These are phyloP conservation scores for Calamus simplicifolius DNA, from an alignment of 176 grass and related monocot species.

Conservation along the genomic window DNA sequence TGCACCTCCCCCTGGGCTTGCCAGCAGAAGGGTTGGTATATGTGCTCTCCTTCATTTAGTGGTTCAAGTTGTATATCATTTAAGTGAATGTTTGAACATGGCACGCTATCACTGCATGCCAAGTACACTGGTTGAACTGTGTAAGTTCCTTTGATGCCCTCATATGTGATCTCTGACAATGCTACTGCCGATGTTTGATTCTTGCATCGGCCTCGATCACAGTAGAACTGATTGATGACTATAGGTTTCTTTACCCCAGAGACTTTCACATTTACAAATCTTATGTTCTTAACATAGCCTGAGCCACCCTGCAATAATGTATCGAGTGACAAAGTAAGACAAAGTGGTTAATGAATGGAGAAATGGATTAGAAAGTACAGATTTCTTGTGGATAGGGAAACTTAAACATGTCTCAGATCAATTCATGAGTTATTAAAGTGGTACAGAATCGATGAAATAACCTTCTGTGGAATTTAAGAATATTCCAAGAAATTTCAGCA, in stretches of 20 bases:
- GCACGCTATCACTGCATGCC: constrained; percentile 53
- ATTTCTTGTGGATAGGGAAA: neutral
- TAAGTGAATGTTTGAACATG: constrained; percentile 36
- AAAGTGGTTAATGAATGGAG: too few relatives aligned
- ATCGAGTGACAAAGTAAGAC: neutral
- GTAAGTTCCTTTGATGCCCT: constrained; percentile 45
- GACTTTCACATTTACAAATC: constrained; percentile 34
- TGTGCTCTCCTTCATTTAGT: neutral
- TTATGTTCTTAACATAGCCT: constrained; percentile 36
- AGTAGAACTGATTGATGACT: constrained; percentile 69
- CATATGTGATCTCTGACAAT: constrained; percentile 39
- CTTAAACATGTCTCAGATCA: too few relatives aligned
- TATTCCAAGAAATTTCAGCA: too few relatives aligned
- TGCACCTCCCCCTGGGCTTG: constrained; percentile 34
- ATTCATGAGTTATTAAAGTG: too few relatives aligned
- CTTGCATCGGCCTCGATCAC: constrained; percentile 32
- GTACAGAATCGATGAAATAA: too few relatives aligned
- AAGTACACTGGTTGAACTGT: constrained; percentile 41
- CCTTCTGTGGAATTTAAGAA: too few relatives aligned
- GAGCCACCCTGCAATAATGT: constrained; percentile 42
- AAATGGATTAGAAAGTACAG: too few relatives aligned
- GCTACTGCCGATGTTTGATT: constrained; percentile 55
- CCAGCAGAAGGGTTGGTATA: constrained; percentile 49
- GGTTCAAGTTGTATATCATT: constrained; percentile 29
- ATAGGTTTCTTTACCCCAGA: constrained; percentile 41